These are phyloP conservation scores for Sapria himalayana DNA, from an alignment of 345 rosid species.

Conservation along the genomic window DNA sequence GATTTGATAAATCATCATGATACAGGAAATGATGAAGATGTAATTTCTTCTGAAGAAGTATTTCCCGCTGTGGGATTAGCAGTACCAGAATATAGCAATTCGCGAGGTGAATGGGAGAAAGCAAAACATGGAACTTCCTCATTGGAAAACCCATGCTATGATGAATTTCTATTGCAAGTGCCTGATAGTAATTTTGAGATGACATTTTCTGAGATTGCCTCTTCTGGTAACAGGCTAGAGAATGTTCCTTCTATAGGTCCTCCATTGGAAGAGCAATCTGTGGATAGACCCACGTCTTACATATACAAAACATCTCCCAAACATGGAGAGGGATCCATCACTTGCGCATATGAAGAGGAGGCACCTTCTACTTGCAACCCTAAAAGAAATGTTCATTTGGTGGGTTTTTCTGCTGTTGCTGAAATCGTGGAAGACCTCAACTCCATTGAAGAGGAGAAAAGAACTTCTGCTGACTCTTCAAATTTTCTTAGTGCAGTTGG, in stretches of 20 bases:
- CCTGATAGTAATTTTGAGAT: no score
- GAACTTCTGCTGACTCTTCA: background rate
- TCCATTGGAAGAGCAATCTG: constrained; percentile 9
- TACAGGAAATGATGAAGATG: constrained; percentile 7
- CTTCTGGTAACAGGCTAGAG: constrained; percentile 8
- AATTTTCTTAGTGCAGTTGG: background rate
- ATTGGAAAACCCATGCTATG: background rate
- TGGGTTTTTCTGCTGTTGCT: constrained; percentile 7
- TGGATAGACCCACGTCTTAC: constrained; percentile 4
- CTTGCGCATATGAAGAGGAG: no score
- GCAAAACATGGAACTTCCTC: constrained; percentile 7
- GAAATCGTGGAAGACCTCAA: constrained; percentile 7
- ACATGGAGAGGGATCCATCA: no score
- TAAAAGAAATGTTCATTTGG: constrained; percentile 11
- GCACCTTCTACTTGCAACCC: background rate
- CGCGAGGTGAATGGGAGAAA: constrained; percentile 8
- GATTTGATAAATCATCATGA: constrained; percentile 15
- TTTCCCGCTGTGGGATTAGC: constrained; percentile 4
- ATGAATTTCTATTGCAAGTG: background rate
- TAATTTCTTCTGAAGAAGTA: constrained; percentile 8
- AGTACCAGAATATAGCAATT: constrained; percentile 7
- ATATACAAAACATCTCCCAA: no score
- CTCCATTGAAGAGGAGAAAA: constrained; percentile 5
- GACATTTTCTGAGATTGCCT: constrained; percentile 8
- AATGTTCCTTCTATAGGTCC: constrained; percentile 10